Evolutionary conservation across 495 filamentous ascomycete species (phyloP).

Genomic region (Xylaria bambusicola): DNA sequence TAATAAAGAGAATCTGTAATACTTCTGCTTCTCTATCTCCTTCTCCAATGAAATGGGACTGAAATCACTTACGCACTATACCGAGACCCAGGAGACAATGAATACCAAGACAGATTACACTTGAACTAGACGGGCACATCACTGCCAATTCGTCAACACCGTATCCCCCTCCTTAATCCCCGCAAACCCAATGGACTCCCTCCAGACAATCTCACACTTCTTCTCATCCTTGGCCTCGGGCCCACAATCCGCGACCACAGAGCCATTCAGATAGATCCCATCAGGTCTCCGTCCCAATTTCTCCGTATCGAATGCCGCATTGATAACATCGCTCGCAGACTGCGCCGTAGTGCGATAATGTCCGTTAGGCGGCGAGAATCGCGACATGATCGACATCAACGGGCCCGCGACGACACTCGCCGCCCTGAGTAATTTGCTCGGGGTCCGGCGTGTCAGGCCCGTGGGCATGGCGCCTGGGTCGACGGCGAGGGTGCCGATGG

Average conservation of each 20-base stretch:
- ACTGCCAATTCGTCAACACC: constrained; percentile 37
- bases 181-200: constrained; percentile 35
- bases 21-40: too few species aligned
- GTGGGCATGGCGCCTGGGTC: constrained; percentile 43
- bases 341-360: constrained; percentile 43
- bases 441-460: constrained; percentile 27
- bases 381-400: constrained; percentile 21
- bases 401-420: constrained; percentile 18
- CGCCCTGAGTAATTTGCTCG: constrained; percentile 18
- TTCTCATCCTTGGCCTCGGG: constrained; percentile 37
- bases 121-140: too few species aligned
- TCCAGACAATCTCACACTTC: constrained; percentile 41
- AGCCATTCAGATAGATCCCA: constrained; percentile 38
- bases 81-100: too few species aligned
- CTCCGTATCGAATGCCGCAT: constrained; percentile 37
- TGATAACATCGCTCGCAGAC: constrained; percentile 44
- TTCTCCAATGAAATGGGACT: too few species aligned
- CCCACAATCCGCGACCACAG: constrained; percentile 19
- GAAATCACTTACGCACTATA: too few species aligned
- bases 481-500: constrained; percentile 33
- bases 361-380: constrained; percentile 32
- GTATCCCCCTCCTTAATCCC: constrained; percentile 40
- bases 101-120: too few species aligned
- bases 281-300: constrained; percentile 33
- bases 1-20: too few species aligned